Base-by-base conservation (phyloP, 2,329 filamentous ascomycete species). In the Dothidotthia symphoricarpi region DNA sequence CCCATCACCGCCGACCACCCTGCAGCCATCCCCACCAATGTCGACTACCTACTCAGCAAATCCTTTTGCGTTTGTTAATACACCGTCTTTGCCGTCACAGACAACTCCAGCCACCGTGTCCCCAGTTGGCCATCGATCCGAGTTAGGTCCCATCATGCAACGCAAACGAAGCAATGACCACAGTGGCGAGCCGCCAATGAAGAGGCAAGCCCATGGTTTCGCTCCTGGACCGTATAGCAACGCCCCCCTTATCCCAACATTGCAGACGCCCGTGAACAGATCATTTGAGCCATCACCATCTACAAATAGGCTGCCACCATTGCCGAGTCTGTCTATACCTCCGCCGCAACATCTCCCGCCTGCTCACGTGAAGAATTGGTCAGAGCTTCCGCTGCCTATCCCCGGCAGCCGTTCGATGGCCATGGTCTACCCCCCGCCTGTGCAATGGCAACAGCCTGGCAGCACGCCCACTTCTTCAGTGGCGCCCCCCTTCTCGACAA, bases 341-440 rank as follows among this genome's bases (percentile, higher is more conserved):
- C 80, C 80, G 2, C 59, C 59, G 2, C 63, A 65, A 31, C 49
- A 55, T 11, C 55, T 55, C 32, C 50, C 57, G 8, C 53, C 58
- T 31, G 31, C 57, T 6, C 61, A 63, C 30, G 40, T 53, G 7
- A 65, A 69, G 27, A 77, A 71, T 45, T 60, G 68, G 30, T 57
- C 69, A 3, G 69, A 74, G 26, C 68, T 69, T 27, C 57, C 67
- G 5, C 69, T 81, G 15, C 57, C 62, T 6, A 46, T 45, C 10
- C 82, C 86, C 12, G 76, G 77, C 11, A 70, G 76, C 10, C 80
- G 86, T 32, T 80, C 88, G 7, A 90, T 95, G 83, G 77, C 85
- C 6, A 81, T 85, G 13, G 83, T 89, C 2, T 95, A 86, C 62
- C 76, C 81, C 22, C 75, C 75, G 9, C 71, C 81, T 1, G 68